Conservation (phyloP, 2,329 filamentous ascomycete species). For the Colletotrichum costaricense region DNA sequence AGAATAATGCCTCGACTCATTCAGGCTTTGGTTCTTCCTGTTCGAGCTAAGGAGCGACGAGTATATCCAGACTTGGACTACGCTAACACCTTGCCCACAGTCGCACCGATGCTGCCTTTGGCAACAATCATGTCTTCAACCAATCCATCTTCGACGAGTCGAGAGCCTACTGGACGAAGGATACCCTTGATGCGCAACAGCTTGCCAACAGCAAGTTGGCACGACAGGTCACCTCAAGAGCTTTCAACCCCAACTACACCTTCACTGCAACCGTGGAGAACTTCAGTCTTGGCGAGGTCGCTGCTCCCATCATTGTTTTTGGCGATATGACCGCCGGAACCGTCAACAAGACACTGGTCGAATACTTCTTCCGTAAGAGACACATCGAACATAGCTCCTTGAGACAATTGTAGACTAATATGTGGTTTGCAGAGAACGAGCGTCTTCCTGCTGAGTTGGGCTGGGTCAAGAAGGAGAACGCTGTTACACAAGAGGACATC, state of each 20-base stretch:
- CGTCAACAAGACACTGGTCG: conserved; percentile 52
- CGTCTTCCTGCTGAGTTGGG: conserved; percentile 28
- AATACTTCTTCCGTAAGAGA: conserved; percentile 58
- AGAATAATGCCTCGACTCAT: no score
- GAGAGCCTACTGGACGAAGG: conserved; percentile 56
- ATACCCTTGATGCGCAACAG: conserved; percentile 51
- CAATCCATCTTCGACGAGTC: conserved; percentile 60
- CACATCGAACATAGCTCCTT: background rate
- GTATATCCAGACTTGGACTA: no score
- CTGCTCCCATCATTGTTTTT: conserved; percentile 61
- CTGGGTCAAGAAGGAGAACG: conserved; percentile 12
- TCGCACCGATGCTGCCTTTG: conserved; percentile 61
- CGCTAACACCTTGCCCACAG: conserved; percentile 38
- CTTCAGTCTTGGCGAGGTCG: conserved; percentile 62
- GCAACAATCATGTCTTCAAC: conserved; percentile 65
- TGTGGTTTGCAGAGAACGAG: conserved; percentile 17
- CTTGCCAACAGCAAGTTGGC: conserved; percentile 58
- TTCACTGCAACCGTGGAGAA: conserved; percentile 54
- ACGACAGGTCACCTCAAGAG: conserved; percentile 55
- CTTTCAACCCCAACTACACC: conserved; percentile 59
- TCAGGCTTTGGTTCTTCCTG: no score
- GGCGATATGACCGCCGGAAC: conserved; percentile 54
- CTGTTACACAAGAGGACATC: conserved; percentile 15
- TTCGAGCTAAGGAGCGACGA: no score
- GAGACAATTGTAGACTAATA: background rate